These are phyloP conservation scores for Drechslera avenae DNA, from an alignment of 2,329 filamentous ascomycete species.

Conservation along the genomic window DNA sequence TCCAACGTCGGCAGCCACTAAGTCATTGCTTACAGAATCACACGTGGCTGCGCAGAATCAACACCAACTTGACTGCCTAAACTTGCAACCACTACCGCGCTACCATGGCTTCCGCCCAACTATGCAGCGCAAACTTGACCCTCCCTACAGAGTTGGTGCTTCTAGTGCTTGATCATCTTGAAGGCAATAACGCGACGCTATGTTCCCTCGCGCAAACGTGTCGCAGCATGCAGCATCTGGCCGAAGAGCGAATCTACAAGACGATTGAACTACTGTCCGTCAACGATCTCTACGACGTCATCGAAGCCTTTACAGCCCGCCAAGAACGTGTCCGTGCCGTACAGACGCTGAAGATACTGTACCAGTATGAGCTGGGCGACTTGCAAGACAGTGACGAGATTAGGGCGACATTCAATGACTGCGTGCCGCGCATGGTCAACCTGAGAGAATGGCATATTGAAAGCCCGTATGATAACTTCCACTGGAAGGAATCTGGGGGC, in stretches of 20 bases:
- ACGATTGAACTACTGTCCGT: slow-evolving; percentile 37
- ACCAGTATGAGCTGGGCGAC: slow-evolving; percentile 27
- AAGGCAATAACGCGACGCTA: slow-evolving; percentile 28
- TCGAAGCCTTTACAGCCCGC: slow-evolving; percentile 30
- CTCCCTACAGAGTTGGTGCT: slow-evolving; percentile 41
- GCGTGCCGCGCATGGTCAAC: slow-evolving; percentile 36
- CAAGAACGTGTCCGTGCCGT: slow-evolving; percentile 36
- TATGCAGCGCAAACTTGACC: slow-evolving; percentile 18
- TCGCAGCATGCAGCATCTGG: slow-evolving; percentile 34
- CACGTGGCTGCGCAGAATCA: too few relatives aligned
- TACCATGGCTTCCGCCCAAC: slow-evolving; percentile 22
- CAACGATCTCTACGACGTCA: slow-evolving; percentile 31
- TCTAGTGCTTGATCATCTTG: slow-evolving; percentile 35
- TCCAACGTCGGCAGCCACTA: too few relatives aligned
- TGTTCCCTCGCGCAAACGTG: slow-evolving; percentile 39
- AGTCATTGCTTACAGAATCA: too few relatives aligned
- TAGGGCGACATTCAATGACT: slow-evolving; percentile 36
- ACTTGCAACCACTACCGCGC: neutral
- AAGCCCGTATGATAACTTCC: slow-evolving; percentile 44
- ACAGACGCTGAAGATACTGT: slow-evolving; percentile 41
- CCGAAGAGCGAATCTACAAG: slow-evolving; percentile 42
- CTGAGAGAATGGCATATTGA: slow-evolving; percentile 43
- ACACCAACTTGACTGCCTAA: too few relatives aligned
- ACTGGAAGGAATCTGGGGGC: slow-evolving; percentile 34
- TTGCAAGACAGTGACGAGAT: slow-evolving; percentile 28